Evolutionary conservation across 2,329 filamentous ascomycete species (phyloP).

Genomic region (Paraphoma chrysanthemicola): DNA sequence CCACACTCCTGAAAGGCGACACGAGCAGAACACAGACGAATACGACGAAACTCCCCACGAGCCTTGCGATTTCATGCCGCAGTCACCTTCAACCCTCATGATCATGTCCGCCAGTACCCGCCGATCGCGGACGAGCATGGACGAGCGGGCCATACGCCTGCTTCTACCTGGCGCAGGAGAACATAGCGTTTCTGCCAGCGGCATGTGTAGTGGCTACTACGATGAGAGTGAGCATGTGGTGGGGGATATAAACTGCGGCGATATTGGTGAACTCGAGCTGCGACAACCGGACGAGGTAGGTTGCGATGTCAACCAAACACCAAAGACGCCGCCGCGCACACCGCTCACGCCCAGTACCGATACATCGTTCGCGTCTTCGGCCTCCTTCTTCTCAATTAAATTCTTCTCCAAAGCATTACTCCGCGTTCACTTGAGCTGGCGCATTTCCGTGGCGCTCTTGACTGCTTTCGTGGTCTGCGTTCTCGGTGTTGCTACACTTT

Average conservation of each 20-base stretch:
- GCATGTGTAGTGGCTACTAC: no score
- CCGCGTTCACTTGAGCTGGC: neutral
- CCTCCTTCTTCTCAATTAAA: neutral
- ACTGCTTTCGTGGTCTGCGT: neutral
- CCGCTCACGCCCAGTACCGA: neutral
- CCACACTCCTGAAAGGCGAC: neutral
- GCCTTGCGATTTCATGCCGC: neutral
- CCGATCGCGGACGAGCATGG: neutral
- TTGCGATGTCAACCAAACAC: neutral
- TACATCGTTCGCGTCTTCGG: neutral
- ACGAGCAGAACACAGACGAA: neutral
- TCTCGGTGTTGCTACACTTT: no score
- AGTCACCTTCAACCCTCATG: neutral
- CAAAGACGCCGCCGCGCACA: neutral
- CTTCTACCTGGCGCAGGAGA: neutral
- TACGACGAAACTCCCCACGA: neutral
- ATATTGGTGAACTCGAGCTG: neutral
- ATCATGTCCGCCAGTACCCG: neutral
- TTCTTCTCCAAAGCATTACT: neutral
- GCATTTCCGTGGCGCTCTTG: neutral
- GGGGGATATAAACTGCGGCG: neutral
- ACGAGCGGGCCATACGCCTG: neutral
- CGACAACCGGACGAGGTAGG: no score
- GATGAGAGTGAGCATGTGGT: neutral
- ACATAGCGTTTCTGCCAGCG: no score